Conservation (phyloP, 1,139 yeast species). For the Hansenula sp. region DNA sequence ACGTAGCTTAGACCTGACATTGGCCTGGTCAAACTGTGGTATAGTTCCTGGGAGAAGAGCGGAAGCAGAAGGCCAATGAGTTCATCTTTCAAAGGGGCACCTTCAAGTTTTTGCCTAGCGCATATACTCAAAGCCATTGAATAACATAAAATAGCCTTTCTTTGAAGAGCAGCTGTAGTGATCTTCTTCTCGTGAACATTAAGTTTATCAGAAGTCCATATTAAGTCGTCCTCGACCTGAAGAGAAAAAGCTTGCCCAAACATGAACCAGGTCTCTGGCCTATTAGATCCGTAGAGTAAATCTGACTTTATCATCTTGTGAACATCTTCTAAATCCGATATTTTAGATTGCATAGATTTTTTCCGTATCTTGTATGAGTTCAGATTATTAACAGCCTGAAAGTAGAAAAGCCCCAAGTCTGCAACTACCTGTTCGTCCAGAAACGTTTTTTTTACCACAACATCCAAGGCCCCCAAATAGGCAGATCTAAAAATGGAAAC, state of each 20-base stretch:
- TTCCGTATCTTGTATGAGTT: conserved; percentile 64
- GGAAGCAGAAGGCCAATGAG: conserved; percentile 49
- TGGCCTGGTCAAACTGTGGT: conserved; percentile 60
- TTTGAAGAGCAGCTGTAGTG: conserved; percentile 61
- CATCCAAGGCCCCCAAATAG: conserved; percentile 48
- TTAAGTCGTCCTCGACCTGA: conserved; percentile 81
- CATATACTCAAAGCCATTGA: conserved; percentile 66
- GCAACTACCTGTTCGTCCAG: conserved; percentile 34
- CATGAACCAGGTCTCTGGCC: conserved; percentile 85
- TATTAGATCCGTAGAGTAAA: conserved; percentile 56
- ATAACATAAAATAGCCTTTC: conserved; percentile 70
- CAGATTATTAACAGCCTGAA: conserved; percentile 68
- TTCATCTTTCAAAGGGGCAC: conserved; percentile 13
- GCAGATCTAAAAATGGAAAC: conserved; percentile 49
- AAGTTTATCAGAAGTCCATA: conserved; percentile 87
- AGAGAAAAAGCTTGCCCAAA: conserved; percentile 79
- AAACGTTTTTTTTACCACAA: conserved; percentile 36
- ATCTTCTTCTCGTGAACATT: conserved; percentile 61
- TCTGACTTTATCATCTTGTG: conserved; percentile 64
- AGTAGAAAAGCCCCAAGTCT: conserved; percentile 62
- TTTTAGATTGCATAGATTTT: conserved; percentile 73
- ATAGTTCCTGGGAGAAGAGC: conserved; percentile 56
- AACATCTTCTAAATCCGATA: conserved; percentile 77
- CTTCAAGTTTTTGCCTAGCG: conserved; percentile 13
- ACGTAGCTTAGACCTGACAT: conserved; percentile 42